Conservation (phyloP, 371 early-diverging fungal genomes). For the Sanchytrium tribonematis region DNA sequence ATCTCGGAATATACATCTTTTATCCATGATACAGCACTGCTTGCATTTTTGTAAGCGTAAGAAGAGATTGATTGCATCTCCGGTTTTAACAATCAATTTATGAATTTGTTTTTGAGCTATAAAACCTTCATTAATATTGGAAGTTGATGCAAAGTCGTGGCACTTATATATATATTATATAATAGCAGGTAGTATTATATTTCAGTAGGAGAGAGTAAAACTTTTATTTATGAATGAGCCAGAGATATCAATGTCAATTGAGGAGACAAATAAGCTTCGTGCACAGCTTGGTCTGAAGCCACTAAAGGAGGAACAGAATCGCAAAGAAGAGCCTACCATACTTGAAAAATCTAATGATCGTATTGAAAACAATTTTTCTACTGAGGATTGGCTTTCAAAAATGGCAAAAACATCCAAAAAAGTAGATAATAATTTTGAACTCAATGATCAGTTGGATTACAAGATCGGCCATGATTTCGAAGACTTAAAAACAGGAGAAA, state of each 20-base stretch:
- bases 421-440: no score
- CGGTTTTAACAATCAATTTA: no score
- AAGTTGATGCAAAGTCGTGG: no score
- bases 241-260: constrained; percentile 11
- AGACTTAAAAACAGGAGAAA: background rate
- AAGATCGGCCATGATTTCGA: background rate
- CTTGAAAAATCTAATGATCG: background rate
- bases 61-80: no score
- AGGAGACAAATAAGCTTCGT: constrained; percentile 23
- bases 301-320: constrained; percentile 7
- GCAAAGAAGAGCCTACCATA: background rate
- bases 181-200: no score
- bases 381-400: background rate
- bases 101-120: no score
- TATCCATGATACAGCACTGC: constrained; percentile 32
- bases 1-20: constrained; percentile 80
- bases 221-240: background rate
- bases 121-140: no score
- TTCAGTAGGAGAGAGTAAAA: no score
- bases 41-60: no score
- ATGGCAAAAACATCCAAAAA: background rate
- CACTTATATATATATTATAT: no score
- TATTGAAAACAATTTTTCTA: background rate
- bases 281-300: constrained; percentile 17
- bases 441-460: background rate